A percentile compares a stretch with the other conserved stretches of the same genome.
These are phyloP conservation scores for Hydrangea macrophylla DNA, from an alignment of 148 eudicot species.

Conservation along the genomic window DNA sequence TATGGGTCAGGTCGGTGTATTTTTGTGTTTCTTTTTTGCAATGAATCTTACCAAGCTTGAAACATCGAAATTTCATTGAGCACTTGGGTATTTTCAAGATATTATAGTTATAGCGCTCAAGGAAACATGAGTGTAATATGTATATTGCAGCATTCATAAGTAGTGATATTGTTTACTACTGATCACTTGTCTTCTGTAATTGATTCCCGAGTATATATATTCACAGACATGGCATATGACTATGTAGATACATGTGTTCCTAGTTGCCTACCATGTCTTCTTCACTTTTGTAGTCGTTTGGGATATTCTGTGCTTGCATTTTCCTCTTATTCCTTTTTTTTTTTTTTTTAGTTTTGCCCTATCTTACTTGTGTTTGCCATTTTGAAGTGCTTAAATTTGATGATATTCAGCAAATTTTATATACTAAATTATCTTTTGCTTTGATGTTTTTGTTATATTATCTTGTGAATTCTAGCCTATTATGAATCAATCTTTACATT, in stretches of 20 bases:
- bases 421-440: neutral
- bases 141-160: no score
- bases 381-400: neutral
- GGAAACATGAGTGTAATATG: no score
- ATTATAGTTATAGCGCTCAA: no score
- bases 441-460: no score
- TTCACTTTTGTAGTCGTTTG: no score
- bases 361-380: neutral
- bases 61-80: neutral
- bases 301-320: neutral
- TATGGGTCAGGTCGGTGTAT: conserved; percentile 59
- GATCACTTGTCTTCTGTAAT: neutral
- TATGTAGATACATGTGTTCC: neutral
- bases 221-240: neutral
- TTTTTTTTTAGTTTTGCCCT: neutral
- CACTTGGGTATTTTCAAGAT: no score
- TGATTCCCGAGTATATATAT: neutral
- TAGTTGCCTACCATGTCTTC: conserved; percentile 5
- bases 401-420: neutral
- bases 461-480: no score
- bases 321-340: neutral
- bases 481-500: no score
- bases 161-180: no score
- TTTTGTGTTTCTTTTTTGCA: neutral
- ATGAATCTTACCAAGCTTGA: neutral